Evolutionary conservation across 176 grass and related monocot genomes (phyloP).

Genomic region (Oryza meyeriana): DNA sequence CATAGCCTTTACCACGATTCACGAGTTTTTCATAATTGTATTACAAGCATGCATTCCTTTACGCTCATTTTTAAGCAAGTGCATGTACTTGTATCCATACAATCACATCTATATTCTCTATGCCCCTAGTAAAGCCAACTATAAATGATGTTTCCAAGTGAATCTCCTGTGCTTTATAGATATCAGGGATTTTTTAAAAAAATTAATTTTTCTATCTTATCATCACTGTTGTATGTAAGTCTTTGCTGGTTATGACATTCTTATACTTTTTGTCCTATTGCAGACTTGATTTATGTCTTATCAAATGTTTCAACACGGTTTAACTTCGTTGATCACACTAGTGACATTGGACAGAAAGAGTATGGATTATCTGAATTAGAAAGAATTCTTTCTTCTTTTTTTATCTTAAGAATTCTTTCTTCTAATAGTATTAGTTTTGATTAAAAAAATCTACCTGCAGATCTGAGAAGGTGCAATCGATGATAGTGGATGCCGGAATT

Average conservation of each 20-base stretch:
- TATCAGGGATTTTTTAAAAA: background rate
- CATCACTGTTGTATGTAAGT: background rate
- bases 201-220: constrained; percentile 5
- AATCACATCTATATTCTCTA: background rate
- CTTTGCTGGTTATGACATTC: background rate
- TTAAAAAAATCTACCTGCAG: constrained; percentile 36
- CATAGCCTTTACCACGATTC: background rate
- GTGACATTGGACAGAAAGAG: constrained; percentile 71
- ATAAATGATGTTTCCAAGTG: background rate
- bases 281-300: constrained; percentile 74
- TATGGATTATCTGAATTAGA: constrained; percentile 38
- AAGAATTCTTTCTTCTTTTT: background rate
- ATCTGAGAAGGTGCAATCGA: constrained; percentile 73
- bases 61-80: background rate
- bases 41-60: background rate
- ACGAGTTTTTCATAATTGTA: background rate
- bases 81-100: background rate
- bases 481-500: constrained; percentile 97
- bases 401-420: constrained; percentile 8
- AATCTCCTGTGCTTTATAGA: constrained; percentile 2
- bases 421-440: constrained; percentile 21
- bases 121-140: background rate
- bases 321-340: constrained; percentile 82
- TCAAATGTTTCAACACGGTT: constrained; percentile 65
- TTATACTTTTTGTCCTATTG: constrained; percentile 3